Conservation (phyloP, 2,329 filamentous ascomycete species). For the Iodosphaeria phyllophila region DNA sequence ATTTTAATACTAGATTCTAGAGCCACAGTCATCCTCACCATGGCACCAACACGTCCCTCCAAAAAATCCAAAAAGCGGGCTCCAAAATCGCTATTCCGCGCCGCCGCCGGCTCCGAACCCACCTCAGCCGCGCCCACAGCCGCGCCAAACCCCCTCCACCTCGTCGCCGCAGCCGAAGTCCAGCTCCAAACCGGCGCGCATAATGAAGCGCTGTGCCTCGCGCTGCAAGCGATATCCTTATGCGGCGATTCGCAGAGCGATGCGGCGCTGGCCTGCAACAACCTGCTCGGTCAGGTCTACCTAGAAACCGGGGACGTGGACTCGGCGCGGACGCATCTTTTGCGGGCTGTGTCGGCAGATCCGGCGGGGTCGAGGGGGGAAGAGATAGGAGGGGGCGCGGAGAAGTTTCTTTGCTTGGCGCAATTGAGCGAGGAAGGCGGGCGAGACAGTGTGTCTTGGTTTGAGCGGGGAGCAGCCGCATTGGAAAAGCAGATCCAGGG, state of each 20-base stretch:
- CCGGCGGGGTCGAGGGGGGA: slow-evolving; percentile 53
- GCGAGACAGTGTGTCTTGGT: slow-evolving; percentile 46
- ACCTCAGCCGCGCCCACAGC: slow-evolving; percentile 12
- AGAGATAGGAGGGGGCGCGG: slow-evolving; percentile 60
- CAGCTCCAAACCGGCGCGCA: slow-evolving; percentile 14
- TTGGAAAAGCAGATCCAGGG: slow-evolving; percentile 53
- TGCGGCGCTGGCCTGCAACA: slow-evolving; percentile 46
- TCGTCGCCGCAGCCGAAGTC: slow-evolving; percentile 14
- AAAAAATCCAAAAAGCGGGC: slow-evolving; percentile 13
- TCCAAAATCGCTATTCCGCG: slow-evolving; percentile 10
- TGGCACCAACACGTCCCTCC: slow-evolving; percentile 15
- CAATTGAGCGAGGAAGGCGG: slow-evolving; percentile 65
- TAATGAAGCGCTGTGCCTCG: slow-evolving; percentile 11
- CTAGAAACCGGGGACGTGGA: slow-evolving; percentile 72
- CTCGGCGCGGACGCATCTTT: slow-evolving; percentile 52
- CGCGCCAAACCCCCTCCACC: slow-evolving; percentile 12
- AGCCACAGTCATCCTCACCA: slow-evolving; percentile 2
- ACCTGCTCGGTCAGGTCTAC: slow-evolving; percentile 63
- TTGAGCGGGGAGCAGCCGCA: slow-evolving; percentile 50
- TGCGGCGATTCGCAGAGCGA: slow-evolving; percentile 17
- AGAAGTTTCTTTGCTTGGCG: slow-evolving; percentile 90
- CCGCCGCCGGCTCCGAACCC: slow-evolving; percentile 3
- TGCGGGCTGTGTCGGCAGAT: slow-evolving; percentile 57
- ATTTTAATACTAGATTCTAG: no score
- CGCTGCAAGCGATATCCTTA: slow-evolving; percentile 13